Evolutionary conservation across 441 rosid genomes (phyloP).

Genomic region (Viola pubescens): DNA sequence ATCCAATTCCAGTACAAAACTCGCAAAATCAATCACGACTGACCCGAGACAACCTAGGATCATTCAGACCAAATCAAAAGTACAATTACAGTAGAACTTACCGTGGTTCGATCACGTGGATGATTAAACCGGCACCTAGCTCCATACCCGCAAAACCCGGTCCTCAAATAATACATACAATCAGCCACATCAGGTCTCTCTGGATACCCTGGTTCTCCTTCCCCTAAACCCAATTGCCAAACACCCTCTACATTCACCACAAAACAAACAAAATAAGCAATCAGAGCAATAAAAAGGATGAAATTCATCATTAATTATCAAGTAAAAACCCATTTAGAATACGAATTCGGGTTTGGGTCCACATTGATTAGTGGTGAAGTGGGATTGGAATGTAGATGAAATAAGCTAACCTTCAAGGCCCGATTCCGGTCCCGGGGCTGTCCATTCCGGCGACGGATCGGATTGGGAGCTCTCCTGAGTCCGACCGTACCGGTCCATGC

Average conservation of each 20-base stretch:
- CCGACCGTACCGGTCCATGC: conserved; percentile 73
- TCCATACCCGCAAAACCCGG: conserved; percentile 76
- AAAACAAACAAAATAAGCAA: conserved; percentile 14
- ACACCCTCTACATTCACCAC: conserved; percentile 46
- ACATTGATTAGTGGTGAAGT: conserved; percentile 4
- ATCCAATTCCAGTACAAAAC: conserved; percentile 11
- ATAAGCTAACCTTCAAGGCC: conserved; percentile 52
- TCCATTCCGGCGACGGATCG: conserved; percentile 74
- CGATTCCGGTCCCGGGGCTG: conserved; percentile 47
- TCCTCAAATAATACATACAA: conserved; percentile 66
- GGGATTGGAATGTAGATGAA: conserved; percentile 20
- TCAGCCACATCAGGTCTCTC: conserved; percentile 64
- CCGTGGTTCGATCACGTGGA: conserved; percentile 69
- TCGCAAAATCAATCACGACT: conserved; percentile 7
- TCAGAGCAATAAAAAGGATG: conserved; percentile 10
- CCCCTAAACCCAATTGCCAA: conserved; percentile 55
- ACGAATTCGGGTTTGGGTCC: not conserved
- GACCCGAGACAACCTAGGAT: conserved; percentile 15
- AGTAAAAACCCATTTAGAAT: conserved; percentile 2
- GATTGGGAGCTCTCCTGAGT: conserved; percentile 53
- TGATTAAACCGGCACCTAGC: conserved; percentile 89
- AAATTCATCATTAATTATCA: not conserved
- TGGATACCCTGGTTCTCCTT: conserved; percentile 54
- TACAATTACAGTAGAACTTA: conserved; percentile 26
- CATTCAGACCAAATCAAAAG: conserved; percentile 15